These are phyloP conservation scores for Bruguiera sexangula DNA, from an alignment of 345 rosid species.

Conservation along the genomic window DNA sequence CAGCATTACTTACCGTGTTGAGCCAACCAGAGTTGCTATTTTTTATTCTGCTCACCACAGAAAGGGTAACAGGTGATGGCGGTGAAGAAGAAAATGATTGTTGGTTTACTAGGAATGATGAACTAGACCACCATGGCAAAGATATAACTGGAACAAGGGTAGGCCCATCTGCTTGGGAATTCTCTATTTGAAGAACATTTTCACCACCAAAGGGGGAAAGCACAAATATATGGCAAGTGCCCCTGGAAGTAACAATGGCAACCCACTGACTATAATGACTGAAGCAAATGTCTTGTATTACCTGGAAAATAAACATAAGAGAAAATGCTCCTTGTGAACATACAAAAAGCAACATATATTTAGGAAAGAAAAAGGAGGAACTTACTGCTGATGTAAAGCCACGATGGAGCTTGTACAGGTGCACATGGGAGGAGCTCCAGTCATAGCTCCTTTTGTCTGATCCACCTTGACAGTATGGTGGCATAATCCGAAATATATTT, in stretches of 20 bases:
- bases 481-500: constrained; percentile 87
- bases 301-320: constrained; percentile 40
- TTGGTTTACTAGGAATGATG: constrained; percentile 58
- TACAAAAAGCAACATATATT: neutral
- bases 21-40: constrained; percentile 84
- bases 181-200: constrained; percentile 66
- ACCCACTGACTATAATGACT: constrained; percentile 93
- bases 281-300: constrained; percentile 92
- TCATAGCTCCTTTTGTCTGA: constrained; percentile 58
- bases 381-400: constrained; percentile 97
- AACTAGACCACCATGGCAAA: constrained; percentile 88
- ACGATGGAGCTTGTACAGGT: constrained; percentile 94
- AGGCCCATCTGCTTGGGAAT: constrained; percentile 68
- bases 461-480: constrained; percentile 55
- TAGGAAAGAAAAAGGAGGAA: constrained; percentile 17
- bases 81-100: constrained; percentile 52
- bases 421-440: constrained; percentile 90
- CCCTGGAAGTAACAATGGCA: constrained; percentile 79
- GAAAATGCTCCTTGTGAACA: constrained; percentile 15
- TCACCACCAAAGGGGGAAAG: constrained; percentile 96
- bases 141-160: constrained; percentile 62
- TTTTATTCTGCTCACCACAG: constrained; percentile 89
- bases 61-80: constrained; percentile 64
- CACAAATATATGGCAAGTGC: constrained; percentile 86
- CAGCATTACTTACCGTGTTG: constrained; percentile 75